Evolutionary conservation across 1,284 basidiomycete genomes (phyloP), one percentile per base, ranked within the genome.

Genomic region (Trichosporon faecale): DNA sequence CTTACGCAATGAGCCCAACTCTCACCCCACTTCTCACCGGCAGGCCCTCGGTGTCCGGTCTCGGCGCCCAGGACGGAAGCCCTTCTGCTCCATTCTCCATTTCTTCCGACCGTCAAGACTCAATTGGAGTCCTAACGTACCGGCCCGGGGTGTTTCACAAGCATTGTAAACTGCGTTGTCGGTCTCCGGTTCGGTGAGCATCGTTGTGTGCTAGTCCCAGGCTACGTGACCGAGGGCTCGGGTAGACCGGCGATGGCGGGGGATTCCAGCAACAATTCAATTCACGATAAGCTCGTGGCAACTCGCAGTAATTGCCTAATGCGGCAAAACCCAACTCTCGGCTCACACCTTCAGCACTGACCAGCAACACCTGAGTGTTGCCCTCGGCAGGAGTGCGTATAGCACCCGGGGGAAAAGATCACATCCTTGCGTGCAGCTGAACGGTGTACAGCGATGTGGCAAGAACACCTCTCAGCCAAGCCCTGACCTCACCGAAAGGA

Each of bases 271-370:
- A 27, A 25, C 52, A 27, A 29, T 57, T 57, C 49, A 57, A 27
- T 57, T 27, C 23, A 27, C 52, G 52, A 57, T 57, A 57, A 57
- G 52, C 52, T 57, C 52, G 52, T 27, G 52, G 52, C 52, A 27
- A 57, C 40, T 44, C 4, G 18, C 18, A n/a, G 40, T 4, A n/a
- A 44, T 44, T 44, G 40, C 40, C 40, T n/a, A 18, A 44, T 44
- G 4, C 18, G 40, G 40, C n/a, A n/a, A 44, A n/a, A n/a, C 12
- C 40, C 18, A 8, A 44, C 40, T 6, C 16, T 11, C n/a, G n/a
- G 18, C 40, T 44, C 16, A 44, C 40, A 18, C 11, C 40, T 44
- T 3, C 2, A 3, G 3, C 18, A 3, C n/a, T 52, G 44, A 21
- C 44, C 44, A 12, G 18, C 18, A 18, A 46, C 16, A 9, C 44